Evolutionary conservation across 1,284 basidiomycete species (phyloP).

Genomic region (Ceratobasidium sp.): DNA sequence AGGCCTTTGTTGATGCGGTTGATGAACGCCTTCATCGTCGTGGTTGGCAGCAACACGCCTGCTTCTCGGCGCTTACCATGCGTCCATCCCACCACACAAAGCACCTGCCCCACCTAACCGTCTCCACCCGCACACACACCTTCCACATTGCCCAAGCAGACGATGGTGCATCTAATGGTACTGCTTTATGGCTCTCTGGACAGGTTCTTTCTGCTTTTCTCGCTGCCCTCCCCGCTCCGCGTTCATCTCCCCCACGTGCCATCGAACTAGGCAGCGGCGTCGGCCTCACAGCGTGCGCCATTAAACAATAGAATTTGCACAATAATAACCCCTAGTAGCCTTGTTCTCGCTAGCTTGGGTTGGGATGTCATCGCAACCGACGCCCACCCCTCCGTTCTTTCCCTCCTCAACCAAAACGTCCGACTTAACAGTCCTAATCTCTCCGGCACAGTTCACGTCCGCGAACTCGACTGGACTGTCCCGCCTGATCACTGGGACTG

Average conservation of each 20-base stretch:
- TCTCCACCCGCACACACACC: constrained; percentile 58
- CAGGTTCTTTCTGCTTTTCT: constrained; percentile 78
- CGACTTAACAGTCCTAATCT: constrained; percentile 58
- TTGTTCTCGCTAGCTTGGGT: constrained; percentile 74
- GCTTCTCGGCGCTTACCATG: constrained; percentile 33
- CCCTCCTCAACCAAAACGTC: constrained; percentile 76
- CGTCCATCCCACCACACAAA: constrained; percentile 74
- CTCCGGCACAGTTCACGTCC: constrained; percentile 62
- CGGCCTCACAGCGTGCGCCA: constrained; percentile 77
- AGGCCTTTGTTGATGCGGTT: constrained; percentile 15
- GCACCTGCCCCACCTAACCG: constrained; percentile 64
- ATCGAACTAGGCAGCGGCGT: constrained; percentile 87
- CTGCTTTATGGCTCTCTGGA: constrained; percentile 87
- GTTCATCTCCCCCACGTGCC: constrained; percentile 54
- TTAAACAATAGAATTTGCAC: background rate
- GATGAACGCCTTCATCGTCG: constrained; percentile 37
- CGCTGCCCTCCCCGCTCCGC: constrained; percentile 48
- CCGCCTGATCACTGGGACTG: constrained; percentile 66
- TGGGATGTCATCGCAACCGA: constrained; percentile 86
- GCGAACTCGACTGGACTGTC: constrained; percentile 73
- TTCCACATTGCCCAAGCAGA: constrained; percentile 67
- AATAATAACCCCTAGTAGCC: constrained; percentile 55
- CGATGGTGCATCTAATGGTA: constrained; percentile 77
- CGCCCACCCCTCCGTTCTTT: constrained; percentile 70
- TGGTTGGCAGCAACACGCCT: background rate